Evolutionary conservation across 257 asterid genomes (phyloP).

Genomic region (Penstemon davidsonii): DNA sequence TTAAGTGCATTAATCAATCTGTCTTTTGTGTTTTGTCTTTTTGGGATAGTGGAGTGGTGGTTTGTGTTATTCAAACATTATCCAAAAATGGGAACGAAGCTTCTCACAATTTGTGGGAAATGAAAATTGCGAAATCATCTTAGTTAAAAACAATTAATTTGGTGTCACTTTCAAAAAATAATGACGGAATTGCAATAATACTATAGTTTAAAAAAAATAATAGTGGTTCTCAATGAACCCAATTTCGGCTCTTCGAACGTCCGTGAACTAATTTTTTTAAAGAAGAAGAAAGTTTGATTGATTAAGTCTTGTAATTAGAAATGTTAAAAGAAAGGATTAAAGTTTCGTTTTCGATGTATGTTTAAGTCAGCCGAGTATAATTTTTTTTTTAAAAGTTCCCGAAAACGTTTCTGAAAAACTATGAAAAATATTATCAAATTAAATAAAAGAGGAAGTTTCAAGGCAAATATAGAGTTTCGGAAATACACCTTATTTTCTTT

Average conservation of each 20-base stretch:
- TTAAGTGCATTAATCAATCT: constrained; percentile 26
- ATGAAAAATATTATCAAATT: too few species aligned
- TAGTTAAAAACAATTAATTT: background rate
- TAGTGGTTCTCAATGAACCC: constrained; percentile 16
- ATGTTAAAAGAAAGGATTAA: background rate
- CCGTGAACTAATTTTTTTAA: constrained; percentile 18
- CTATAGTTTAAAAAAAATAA: constrained; percentile 14
- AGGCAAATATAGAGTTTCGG: too few species aligned
- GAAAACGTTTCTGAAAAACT: background rate
- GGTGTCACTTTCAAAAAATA: constrained; percentile 2
- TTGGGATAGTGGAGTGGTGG: constrained; percentile 27
- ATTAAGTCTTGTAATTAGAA: constrained; percentile 9
- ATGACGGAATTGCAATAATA: too few species aligned
- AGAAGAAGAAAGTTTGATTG: constrained; percentile 23
- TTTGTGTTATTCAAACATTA: constrained; percentile 26
- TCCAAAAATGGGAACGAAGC: background rate
- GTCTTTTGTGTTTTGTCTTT: constrained; percentile 35
- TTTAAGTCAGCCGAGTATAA: too few species aligned
- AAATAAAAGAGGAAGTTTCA: too few species aligned
- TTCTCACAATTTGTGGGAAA: constrained; percentile 1
- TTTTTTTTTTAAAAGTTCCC: too few species aligned
- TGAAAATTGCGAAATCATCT: background rate
- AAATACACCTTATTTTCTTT: too few species aligned
- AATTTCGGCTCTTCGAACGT: background rate
- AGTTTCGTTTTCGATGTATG: background rate